A percentile compares a stretch with the other conserved stretches of the same genome.
Conservation (phyloP, 352 stramenopile genomes). For the Globisporangium echinulatum region DNA sequence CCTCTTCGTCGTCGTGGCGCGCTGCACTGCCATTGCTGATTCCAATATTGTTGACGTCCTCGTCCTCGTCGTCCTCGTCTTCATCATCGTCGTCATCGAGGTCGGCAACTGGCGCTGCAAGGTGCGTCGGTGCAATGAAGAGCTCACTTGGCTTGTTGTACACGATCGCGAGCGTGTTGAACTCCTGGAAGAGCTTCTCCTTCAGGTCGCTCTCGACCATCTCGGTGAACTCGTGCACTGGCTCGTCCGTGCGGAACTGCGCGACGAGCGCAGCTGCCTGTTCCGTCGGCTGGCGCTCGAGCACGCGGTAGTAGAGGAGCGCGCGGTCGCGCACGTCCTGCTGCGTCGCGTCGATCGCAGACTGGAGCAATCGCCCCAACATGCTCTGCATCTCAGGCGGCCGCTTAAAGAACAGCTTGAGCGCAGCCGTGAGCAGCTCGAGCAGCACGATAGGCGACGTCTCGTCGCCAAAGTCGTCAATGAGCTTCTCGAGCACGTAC, state of each 20-base stretch:
- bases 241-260: slow-evolving; percentile 65
- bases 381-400: slow-evolving; percentile 97
- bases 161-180: slow-evolving; percentile 96
- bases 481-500: slow-evolving; percentile 96
- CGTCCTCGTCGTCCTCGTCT: slow-evolving; percentile 30
- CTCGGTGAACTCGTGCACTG: slow-evolving; percentile 83
- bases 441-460: slow-evolving; percentile 87
- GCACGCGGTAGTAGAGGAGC: slow-evolving; percentile 96
- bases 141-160: slow-evolving; percentile 96
- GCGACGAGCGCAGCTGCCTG: slow-evolving; percentile 86
- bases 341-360: slow-evolving; percentile 93
- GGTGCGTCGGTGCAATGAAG: slow-evolving; percentile 88
- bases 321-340: slow-evolving; percentile 96
- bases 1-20: slow-evolving; percentile 30
- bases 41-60: neutral
- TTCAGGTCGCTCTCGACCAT: slow-evolving; percentile 81
- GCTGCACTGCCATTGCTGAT: too few relatives aligned
- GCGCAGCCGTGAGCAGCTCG: slow-evolving; percentile 91
- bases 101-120: slow-evolving; percentile 25
- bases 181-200: slow-evolving; percentile 92
- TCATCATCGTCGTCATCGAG: slow-evolving; percentile 46
- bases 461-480: slow-evolving; percentile 92
- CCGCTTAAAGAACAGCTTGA: slow-evolving; percentile 99
- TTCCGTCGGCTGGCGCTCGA: slow-evolving; percentile 90
- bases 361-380: slow-evolving; percentile 92